These are phyloP conservation scores for Oryza officinalis DNA, from an alignment of 176 grass and related monocot species.

Conservation along the genomic window DNA sequence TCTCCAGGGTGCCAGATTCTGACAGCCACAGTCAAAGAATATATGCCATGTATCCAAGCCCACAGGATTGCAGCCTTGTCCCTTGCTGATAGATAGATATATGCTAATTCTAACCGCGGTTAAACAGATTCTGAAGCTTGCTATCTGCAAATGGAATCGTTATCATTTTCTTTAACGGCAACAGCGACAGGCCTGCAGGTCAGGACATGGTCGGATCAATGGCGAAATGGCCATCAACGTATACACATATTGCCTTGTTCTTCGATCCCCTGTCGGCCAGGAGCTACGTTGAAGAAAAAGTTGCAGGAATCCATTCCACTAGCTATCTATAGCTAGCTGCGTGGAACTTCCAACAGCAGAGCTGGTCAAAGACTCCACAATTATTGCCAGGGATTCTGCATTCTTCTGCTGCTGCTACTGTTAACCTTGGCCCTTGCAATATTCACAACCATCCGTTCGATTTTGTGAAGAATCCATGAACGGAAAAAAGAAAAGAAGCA, in stretches of 20 bases:
- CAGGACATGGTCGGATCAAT: not conserved
- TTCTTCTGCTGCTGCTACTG: not conserved
- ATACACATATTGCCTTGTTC: not conserved
- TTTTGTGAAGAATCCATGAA: slow-evolving; percentile 28
- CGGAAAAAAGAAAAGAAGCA: not conserved
- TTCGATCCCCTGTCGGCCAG: slow-evolving; percentile 26
- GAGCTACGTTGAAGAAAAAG: slow-evolving; percentile 8
- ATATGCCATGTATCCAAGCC: slow-evolving; percentile 20
- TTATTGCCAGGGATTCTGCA: slow-evolving; percentile 29
- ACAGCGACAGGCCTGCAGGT: not conserved
- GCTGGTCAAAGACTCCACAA: slow-evolving; percentile 25
- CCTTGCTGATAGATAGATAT: not conserved
- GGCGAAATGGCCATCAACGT: not conserved
- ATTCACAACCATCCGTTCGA: not conserved
- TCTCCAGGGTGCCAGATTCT: slow-evolving; percentile 28
- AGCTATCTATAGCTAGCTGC: not conserved
- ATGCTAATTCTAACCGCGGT: slow-evolving; percentile 3
- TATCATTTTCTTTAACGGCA: slow-evolving; percentile 36
- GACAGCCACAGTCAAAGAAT: slow-evolving; percentile 26
- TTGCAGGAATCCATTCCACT: slow-evolving; percentile 5
- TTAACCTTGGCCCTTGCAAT: not conserved
- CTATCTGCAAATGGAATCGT: slow-evolving; percentile 33
- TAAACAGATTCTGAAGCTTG: not conserved
- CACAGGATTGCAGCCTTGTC: not conserved
- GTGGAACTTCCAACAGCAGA: slow-evolving; percentile 25